Evolutionary conservation across 1,139 yeast genomes (phyloP).

Genomic region (Wickerhamomyces sp.): DNA sequence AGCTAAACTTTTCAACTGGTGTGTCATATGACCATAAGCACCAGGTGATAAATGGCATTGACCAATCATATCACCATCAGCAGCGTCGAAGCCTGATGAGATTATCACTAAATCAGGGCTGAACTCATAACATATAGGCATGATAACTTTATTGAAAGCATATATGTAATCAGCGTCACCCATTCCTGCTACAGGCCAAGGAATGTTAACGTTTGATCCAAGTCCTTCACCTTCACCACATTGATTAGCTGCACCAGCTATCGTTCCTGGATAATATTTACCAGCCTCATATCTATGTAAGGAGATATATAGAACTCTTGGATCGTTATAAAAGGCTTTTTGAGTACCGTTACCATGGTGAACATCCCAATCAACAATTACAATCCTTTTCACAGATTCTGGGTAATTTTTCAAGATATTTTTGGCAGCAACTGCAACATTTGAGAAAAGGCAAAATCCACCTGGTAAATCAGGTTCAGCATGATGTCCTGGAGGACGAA

Average conservation of each 20-base stretch:
- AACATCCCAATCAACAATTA: slow-evolving; percentile 94
- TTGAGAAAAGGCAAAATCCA: slow-evolving; percentile 93
- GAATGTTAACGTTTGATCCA: slow-evolving; percentile 85
- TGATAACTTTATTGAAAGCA: slow-evolving; percentile 82
- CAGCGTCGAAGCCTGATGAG: slow-evolving; percentile 97
- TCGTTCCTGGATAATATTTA: slow-evolving; percentile 90
- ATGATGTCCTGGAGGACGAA: slow-evolving; percentile 99
- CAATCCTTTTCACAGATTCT: slow-evolving; percentile 78
- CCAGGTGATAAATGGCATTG: slow-evolving; percentile 95
- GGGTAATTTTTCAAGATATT: slow-evolving; percentile 79
- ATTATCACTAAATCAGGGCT: slow-evolving; percentile 91
- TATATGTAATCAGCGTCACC: slow-evolving; percentile 94
- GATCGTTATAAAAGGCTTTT: slow-evolving; percentile 83
- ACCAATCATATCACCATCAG: slow-evolving; percentile 97
- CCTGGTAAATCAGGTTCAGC: slow-evolving; percentile 98
- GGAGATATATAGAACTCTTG: slow-evolving; percentile 85
- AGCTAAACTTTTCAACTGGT: slow-evolving; percentile 81
- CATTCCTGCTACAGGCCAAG: slow-evolving; percentile 93
- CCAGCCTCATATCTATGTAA: slow-evolving; percentile 92
- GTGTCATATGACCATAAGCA: slow-evolving; percentile 96
- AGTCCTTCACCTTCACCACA: slow-evolving; percentile 84
- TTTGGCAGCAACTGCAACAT: slow-evolving; percentile 96
- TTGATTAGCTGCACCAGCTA: slow-evolving; percentile 70
- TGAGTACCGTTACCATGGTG: slow-evolving; percentile 99
- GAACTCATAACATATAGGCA: slow-evolving; percentile 87